phyloP scores from a whole-genome alignment of 2,329 filamentous ascomycete genomes.

The Chaetomium globosum region DNA sequence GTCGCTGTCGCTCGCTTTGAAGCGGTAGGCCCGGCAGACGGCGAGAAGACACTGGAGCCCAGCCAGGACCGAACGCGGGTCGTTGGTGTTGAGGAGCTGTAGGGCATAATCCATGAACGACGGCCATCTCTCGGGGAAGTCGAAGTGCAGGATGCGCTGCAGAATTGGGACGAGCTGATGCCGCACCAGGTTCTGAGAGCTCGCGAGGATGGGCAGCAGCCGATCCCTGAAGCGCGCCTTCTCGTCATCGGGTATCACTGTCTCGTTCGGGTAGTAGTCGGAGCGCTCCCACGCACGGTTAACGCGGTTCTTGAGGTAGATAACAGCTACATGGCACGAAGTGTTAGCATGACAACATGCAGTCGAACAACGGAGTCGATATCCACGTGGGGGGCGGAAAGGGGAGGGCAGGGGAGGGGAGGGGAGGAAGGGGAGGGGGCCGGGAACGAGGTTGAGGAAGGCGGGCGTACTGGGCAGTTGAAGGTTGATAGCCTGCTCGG shows the following conservation, averaged over 20 bases:
- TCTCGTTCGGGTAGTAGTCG: conserved; percentile 73
- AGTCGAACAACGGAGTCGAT: conserved; percentile 11
- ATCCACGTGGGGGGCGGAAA: not conserved
- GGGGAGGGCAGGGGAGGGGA: no score
- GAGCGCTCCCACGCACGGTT: conserved; percentile 84
- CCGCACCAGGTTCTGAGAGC: conserved; percentile 77
- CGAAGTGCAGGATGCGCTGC: conserved; percentile 92
- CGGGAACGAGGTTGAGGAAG: conserved; percentile 31
- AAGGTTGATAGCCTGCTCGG: conserved; percentile 81
- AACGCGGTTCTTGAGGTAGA: conserved; percentile 97
- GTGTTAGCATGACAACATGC: conserved; percentile 29
- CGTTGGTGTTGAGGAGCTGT: conserved; percentile 83
- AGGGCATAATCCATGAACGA: conserved; percentile 91
- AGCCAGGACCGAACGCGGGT: conserved; percentile 83
- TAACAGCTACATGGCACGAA: conserved; percentile 66
- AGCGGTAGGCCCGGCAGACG: conserved; percentile 93
- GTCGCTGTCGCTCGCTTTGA: conserved; percentile 79
- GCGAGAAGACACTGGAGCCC: conserved; percentile 92
- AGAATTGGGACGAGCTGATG: conserved; percentile 92
- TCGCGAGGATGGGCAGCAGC: conserved; percentile 83
- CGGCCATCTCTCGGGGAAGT: conserved; percentile 94
- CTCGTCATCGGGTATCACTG: conserved; percentile 82
- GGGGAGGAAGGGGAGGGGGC: no score
- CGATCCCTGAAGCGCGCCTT: conserved; percentile 85
- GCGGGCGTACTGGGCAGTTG: conserved; percentile 77